Conservation (phyloP, 345 rosid genomes). For the Syzygium aqueum region DNA sequence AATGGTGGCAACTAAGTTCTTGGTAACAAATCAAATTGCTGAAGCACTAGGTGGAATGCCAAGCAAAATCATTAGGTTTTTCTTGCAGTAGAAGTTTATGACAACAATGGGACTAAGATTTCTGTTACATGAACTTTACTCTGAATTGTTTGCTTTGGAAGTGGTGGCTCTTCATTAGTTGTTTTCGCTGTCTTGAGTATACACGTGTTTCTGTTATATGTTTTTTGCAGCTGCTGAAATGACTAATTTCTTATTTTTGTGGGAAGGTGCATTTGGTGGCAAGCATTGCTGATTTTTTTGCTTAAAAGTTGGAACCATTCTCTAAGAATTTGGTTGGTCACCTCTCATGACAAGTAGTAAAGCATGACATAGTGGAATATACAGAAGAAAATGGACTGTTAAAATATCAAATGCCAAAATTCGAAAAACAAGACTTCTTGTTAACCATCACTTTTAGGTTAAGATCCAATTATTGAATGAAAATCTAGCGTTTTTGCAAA, state of each 20-base stretch:
- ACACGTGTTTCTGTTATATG: background rate
- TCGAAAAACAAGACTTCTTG: background rate
- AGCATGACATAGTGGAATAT: background rate
- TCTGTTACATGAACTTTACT: background rate
- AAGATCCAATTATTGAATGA: background rate
- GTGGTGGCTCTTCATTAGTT: background rate
- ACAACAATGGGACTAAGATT: background rate
- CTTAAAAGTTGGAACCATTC: background rate
- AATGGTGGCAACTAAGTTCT: background rate
- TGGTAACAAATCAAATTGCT: background rate
- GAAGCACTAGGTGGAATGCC: background rate
- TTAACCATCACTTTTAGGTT: background rate
- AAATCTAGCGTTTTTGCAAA: background rate
- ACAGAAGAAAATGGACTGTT: background rate
- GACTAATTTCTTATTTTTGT: background rate
- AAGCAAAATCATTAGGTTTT: background rate
- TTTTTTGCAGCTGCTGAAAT: background rate
- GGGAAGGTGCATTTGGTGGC: background rate
- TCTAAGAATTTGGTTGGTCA: background rate
- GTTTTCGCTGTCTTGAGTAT: background rate
- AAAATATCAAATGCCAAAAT: background rate
- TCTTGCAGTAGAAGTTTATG: background rate
- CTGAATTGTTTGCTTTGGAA: background rate
- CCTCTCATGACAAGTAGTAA: background rate
- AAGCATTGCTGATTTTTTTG: background rate